phyloP scores from a whole-genome alignment of 2,329 filamentous ascomycete species.

The Pyrenochaeta sp. region DNA sequence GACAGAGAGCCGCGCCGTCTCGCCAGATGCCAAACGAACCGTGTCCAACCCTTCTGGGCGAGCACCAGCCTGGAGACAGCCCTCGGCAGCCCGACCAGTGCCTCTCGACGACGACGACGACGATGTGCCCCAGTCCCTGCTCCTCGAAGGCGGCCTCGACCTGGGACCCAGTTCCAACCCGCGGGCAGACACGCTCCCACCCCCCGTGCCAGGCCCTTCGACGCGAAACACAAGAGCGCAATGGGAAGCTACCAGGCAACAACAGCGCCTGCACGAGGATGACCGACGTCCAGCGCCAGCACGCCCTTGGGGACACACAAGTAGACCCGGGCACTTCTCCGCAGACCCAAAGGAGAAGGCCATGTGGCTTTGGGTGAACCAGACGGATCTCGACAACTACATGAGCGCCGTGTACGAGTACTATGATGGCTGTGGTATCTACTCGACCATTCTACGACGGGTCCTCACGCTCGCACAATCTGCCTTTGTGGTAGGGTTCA shows the following conservation, averaged over 20 bases:
- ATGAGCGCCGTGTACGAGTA: conserved; percentile 87
- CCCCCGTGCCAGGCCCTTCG: conserved; percentile 54
- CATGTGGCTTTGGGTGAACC: conserved; percentile 92
- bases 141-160: conserved; percentile 62
- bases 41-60: conserved; percentile 38
- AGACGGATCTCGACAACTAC: conserved; percentile 87
- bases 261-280: conserved; percentile 54
- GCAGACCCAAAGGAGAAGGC: conserved; percentile 75
- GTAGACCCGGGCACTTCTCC: conserved; percentile 34
- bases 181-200: conserved; percentile 41
- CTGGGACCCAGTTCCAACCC: conserved; percentile 31
- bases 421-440: conserved; percentile 81
- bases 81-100: conserved; percentile 22
- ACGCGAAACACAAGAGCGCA: conserved; percentile 54
- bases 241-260: conserved; percentile 58
- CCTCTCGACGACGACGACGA: conserved; percentile 60
- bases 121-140: conserved; percentile 66
- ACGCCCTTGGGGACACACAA: conserved; percentile 30
- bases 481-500: conserved; percentile 80
- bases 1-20: conserved; percentile 50
- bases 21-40: conserved; percentile 42
- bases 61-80: conserved; percentile 48
- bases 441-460: conserved; percentile 80
- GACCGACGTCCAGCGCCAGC: conserved; percentile 19
- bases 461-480: conserved; percentile 79